A percentile compares a stretch with the other conserved stretches of the same genome.
Evolutionary conservation across 1,284 basidiomycete genomes (phyloP).

Genomic region (Malassezia nana): DNA sequence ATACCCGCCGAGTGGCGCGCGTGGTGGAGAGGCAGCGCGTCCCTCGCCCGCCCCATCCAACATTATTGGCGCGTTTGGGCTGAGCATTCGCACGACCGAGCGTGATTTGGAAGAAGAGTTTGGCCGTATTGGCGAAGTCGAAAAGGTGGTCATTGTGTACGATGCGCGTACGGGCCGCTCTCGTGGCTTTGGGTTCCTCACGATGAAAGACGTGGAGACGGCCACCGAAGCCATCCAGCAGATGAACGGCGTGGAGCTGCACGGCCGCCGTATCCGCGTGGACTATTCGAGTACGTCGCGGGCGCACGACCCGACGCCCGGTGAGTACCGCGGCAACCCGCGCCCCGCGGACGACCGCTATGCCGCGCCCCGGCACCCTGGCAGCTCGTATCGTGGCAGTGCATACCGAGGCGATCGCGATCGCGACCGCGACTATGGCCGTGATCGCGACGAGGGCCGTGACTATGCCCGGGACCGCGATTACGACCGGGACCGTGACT

Average conservation of each 20-base stretch:
- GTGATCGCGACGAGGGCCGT: constrained; percentile 19
- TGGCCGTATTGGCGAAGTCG: constrained; percentile 72
- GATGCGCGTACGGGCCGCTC: constrained; percentile 93
- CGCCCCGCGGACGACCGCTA: constrained; percentile 30
- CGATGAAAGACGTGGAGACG: constrained; percentile 76
- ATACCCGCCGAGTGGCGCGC: neutral
- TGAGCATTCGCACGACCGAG: constrained; percentile 87
- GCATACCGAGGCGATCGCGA: neutral
- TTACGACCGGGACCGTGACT: constrained; percentile 1
- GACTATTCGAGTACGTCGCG: constrained; percentile 90
- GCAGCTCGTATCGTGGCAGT: constrained; percentile 11
- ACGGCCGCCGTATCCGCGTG: constrained; percentile 88
- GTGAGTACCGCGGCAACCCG: constrained; percentile 61
- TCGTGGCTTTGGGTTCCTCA: constrained; percentile 94
- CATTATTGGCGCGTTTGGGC: constrained; percentile 88
- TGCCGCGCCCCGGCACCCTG: neutral
- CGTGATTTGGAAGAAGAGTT: constrained; percentile 91
- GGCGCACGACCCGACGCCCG: constrained; percentile 89
- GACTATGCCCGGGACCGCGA: constrained; percentile 17
- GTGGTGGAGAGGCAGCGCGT: constrained; percentile 16
- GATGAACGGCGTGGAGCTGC: constrained; percentile 84
- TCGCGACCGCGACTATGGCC: constrained; percentile 2
- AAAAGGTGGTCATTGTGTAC: constrained; percentile 89
- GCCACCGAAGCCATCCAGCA: constrained; percentile 77
- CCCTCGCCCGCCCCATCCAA: constrained; percentile 61